Evolutionary conservation across 2,329 filamentous ascomycete species (phyloP).

Genomic region (Apiospora phragmitis): DNA sequence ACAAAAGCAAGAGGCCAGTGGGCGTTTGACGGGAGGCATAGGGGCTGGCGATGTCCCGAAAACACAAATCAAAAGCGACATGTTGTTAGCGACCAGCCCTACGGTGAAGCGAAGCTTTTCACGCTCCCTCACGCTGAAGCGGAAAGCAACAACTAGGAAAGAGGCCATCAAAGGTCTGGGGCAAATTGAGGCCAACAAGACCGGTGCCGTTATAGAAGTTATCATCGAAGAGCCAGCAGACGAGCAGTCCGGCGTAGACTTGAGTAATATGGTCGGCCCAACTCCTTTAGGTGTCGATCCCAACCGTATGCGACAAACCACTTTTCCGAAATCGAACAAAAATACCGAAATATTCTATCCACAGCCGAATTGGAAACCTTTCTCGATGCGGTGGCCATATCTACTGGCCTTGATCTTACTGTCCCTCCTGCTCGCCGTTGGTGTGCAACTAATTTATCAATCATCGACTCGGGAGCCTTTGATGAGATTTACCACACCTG

Average conservation of each 20-base stretch:
- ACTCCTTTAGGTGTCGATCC: slow-evolving; percentile 24
- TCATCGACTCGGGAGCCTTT: slow-evolving; percentile 46
- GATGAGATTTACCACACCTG: slow-evolving; percentile 49
- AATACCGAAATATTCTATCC: slow-evolving; percentile 58
- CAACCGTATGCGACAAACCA: slow-evolving; percentile 37
- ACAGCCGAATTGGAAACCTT: slow-evolving; percentile 66
- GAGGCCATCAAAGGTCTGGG: slow-evolving; percentile 50
- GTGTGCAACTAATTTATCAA: slow-evolving; percentile 57
- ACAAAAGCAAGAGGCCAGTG: slow-evolving; percentile 54
- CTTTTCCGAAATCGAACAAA: slow-evolving; percentile 37
- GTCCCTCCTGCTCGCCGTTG: slow-evolving; percentile 51
- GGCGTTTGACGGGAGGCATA: slow-evolving; percentile 58
- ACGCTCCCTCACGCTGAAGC: slow-evolving; percentile 42
- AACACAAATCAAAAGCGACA: slow-evolving; percentile 47
- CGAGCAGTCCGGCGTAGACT: slow-evolving; percentile 43
- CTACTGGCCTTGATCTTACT: slow-evolving; percentile 53
- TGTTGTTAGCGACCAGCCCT: slow-evolving; percentile 45
- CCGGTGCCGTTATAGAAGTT: slow-evolving; percentile 61
- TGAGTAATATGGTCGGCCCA: slow-evolving; percentile 52
- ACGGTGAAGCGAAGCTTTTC: slow-evolving; percentile 37
- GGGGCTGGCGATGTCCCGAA: slow-evolving; percentile 54
- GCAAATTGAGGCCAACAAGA: slow-evolving; percentile 59
- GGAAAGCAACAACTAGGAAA: slow-evolving; percentile 24
- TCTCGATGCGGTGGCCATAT: slow-evolving; percentile 65
- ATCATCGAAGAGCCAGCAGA: slow-evolving; percentile 44